Evolutionary conservation across 768 basidiomycete species (phyloP), one percentile per base, ranked within the genome.

Genomic region (Astraeus odoratus): DNA sequence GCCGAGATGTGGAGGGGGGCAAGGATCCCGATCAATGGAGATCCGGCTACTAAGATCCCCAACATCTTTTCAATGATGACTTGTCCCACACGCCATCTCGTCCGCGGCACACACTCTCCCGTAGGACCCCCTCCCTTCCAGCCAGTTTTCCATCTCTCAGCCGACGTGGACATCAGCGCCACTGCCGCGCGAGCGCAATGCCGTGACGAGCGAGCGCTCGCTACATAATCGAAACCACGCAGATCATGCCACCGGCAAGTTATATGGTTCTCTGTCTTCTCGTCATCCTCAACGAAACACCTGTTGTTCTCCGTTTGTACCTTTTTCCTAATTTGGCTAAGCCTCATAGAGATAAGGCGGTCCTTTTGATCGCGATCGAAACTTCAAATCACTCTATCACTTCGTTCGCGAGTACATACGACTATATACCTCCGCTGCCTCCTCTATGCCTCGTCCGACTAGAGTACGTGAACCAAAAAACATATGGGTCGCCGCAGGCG

Each of bases 401-500:
- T 29, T 12, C 27, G 27, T 29, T 29, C 12, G 12, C 27, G 27
- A 29, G 7, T 12, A 29, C 7, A 6, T 29, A 6, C 12, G 6
- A 29, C 27, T 6, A 6, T 12, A 29, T 12, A 6, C 6, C 6
- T 12, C 27, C 35, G 42, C 60, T 61, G 69, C 65, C 67, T 16
- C 51, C 41, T 53, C 44, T 45, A 63, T 68, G 67, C 64, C 67
- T 23, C 58, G 61, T 24, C 58, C 64, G 13, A 62, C 60, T 9
- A 55, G 52, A 23, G 51, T 58, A 7, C 59, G 55, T 18, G 43
- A 39, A 15, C 51, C 39, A 37, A 64, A 77, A 60, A 94, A 94
- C 66, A 83, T 96, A 36, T 96, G 93, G 93, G 78, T 96, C 27
- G 93, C 93, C 36, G 88, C 93, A 0, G 85, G 80, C 37, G 93